Conservation (phyloP, 805 yeast species). For the Metschnikowia noctiluminum region DNA sequence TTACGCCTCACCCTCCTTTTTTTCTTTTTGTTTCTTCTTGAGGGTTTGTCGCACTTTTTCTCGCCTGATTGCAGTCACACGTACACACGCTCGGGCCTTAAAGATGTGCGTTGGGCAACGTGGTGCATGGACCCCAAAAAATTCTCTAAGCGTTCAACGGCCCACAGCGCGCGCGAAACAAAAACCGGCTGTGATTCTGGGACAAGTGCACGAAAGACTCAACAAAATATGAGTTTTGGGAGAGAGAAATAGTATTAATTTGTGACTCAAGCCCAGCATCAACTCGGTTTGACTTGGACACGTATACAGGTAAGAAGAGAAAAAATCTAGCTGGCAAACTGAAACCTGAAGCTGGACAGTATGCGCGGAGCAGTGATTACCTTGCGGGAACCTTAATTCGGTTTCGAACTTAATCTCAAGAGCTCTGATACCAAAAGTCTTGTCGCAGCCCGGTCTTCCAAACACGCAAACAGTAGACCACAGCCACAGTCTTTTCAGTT, state of each 20-base stretch:
- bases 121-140: slow-evolving; percentile 1
- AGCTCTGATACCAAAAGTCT: no score
- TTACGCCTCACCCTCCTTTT: not conserved
- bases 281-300: not conserved
- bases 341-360: not conserved
- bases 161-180: not conserved
- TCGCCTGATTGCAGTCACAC: slow-evolving; percentile 7
- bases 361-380: not conserved
- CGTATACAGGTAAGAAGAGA: not conserved
- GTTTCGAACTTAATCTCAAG: not conserved
- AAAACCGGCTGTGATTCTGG: not conserved
- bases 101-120: not conserved
- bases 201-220: not conserved
- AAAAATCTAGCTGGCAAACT: not conserved
- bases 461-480: no score
- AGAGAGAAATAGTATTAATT: no score
- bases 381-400: not conserved
- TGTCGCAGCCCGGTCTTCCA: no score
- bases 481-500: no score
- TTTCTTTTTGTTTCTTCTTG: not conserved
- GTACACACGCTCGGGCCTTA: not conserved
- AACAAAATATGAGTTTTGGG: not conserved
- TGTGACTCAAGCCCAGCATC: no score
- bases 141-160: not conserved
- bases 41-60: slow-evolving; percentile 5